A percentile compares a stretch with the other conserved stretches of the same genome.
Conservation (phyloP, 1,139 yeast species). For the Arxiozyma slooffiae region DNA sequence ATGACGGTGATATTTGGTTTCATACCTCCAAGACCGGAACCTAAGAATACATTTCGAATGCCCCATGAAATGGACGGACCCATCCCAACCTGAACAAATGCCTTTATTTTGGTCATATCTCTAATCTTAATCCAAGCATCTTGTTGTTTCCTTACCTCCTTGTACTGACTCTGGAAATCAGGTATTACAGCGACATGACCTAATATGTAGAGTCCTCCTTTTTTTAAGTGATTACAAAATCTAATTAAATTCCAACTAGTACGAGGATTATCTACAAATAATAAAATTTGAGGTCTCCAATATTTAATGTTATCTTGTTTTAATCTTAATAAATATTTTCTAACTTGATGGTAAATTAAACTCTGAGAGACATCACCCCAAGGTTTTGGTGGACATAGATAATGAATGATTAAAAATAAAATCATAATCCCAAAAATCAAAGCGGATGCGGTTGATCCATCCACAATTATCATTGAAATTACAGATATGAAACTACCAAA, state of each 20-base stretch:
- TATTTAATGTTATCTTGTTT: slow-evolving; percentile 89
- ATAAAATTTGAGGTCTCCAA: slow-evolving; percentile 91
- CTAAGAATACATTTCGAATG: slow-evolving; percentile 80
- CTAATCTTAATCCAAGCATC: slow-evolving; percentile 77
- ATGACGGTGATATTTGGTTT: slow-evolving; percentile 86
- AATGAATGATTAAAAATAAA: slow-evolving; percentile 71
- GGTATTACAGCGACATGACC: slow-evolving; percentile 73
- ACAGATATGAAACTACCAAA: slow-evolving; percentile 61
- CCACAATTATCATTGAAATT: slow-evolving; percentile 87
- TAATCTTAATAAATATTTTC: slow-evolving; percentile 73
- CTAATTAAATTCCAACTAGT: slow-evolving; percentile 84
- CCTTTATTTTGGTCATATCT: slow-evolving; percentile 69
- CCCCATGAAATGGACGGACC: slow-evolving; percentile 93
- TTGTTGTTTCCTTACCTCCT: slow-evolving; percentile 62
- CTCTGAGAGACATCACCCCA: slow-evolving; percentile 98
- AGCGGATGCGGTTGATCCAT: slow-evolving; percentile 74
- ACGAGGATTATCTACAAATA: slow-evolving; percentile 83
- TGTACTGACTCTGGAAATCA: slow-evolving; percentile 49
- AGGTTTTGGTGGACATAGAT: slow-evolving; percentile 83
- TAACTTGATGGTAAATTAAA: slow-evolving; percentile 86
- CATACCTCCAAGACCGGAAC: slow-evolving; percentile 96
- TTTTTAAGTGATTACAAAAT: slow-evolving; percentile 89
- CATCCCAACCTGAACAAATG: slow-evolving; percentile 84
- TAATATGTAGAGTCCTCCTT: slow-evolving; percentile 83
- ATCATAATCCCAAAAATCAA: slow-evolving; percentile 57